A percentile compares a stretch with the other conserved stretches of the same genome.
These are phyloP conservation scores for Fusarium sp. DNA, from an alignment of 2,329 filamentous ascomycete species.

Conservation along the genomic window DNA sequence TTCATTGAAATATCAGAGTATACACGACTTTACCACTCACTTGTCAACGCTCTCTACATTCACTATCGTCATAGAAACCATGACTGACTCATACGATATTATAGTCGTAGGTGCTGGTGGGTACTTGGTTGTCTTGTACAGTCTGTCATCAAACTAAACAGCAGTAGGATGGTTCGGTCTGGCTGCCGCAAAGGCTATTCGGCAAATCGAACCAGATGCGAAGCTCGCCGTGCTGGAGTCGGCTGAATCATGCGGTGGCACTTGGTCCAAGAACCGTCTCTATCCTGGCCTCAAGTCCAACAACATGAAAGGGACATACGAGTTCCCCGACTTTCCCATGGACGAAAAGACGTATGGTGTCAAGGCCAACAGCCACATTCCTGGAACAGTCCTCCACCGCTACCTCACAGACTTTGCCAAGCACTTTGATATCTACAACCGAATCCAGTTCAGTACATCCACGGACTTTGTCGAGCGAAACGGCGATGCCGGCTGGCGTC, in stretches of 20 bases:
- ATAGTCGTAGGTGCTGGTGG: constrained; percentile 41
- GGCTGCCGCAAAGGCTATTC: constrained; percentile 61
- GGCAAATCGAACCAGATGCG: constrained; percentile 57
- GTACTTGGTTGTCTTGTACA: not conserved
- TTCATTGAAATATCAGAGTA: not conserved
- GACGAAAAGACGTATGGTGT: constrained; percentile 54
- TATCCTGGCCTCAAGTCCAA: constrained; percentile 71
- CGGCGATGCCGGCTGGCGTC: constrained; percentile 28
- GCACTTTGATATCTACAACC: constrained; percentile 58
- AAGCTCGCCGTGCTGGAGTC: constrained; percentile 62
- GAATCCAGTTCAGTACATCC: constrained; percentile 59
- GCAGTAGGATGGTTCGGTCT: constrained; percentile 59
- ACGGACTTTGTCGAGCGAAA: constrained; percentile 55
- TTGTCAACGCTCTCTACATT: not conserved
- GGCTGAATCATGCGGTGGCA: constrained; percentile 62
- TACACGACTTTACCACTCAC: not conserved
- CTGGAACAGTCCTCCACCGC: constrained; percentile 48
- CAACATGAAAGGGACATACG: constrained; percentile 69
- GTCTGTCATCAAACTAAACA: not conserved
- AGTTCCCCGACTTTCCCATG: constrained; percentile 72
- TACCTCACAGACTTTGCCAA: constrained; percentile 52
- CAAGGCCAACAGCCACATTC: constrained; percentile 48
- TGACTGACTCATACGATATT: constrained; percentile 35
- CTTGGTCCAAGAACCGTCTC: constrained; percentile 66
- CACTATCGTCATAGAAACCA: not conserved